A percentile compares a stretch with the other conserved stretches of the same genome.
Evolutionary conservation across 768 basidiomycete species (phyloP).

Genomic region (Pisolithus orientalis): DNA sequence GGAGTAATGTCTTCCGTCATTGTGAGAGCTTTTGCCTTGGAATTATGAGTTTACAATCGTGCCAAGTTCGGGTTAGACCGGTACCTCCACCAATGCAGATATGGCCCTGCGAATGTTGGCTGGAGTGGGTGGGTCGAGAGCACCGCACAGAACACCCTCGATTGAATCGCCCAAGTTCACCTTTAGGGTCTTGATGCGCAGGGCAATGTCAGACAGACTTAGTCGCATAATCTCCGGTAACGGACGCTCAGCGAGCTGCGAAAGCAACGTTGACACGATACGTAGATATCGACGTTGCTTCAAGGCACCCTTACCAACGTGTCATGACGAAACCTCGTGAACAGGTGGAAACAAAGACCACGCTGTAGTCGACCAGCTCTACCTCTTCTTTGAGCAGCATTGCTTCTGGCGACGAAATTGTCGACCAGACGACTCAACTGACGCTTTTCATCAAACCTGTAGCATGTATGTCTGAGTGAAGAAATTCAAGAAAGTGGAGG

Average conservation of each 20-base stretch:
- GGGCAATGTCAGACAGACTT: slow-evolving; percentile 84
- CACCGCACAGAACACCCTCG: slow-evolving; percentile 82
- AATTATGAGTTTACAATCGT: slow-evolving; percentile 1
- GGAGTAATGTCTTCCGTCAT: slow-evolving; percentile 86
- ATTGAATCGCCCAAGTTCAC: slow-evolving; percentile 79
- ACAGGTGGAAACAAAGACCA: slow-evolving; percentile 93
- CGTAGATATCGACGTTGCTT: background rate
- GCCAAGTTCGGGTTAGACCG: background rate
- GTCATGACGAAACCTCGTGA: slow-evolving; percentile 84
- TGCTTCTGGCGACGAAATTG: slow-evolving; percentile 86
- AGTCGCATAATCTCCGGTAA: slow-evolving; percentile 94
- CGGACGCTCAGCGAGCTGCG: slow-evolving; percentile 81
- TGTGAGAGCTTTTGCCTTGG: slow-evolving; percentile 80
- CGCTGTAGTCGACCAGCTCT: slow-evolving; percentile 87
- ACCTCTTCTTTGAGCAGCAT: slow-evolving; percentile 84
- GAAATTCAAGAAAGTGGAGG: background rate
- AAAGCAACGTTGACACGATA: background rate
- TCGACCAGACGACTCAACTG: slow-evolving; percentile 90
- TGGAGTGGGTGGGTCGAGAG: slow-evolving; percentile 82
- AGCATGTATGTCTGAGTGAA: background rate
- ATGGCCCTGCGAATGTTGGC: slow-evolving; percentile 90
- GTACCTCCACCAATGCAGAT: slow-evolving; percentile 83
- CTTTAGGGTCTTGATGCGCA: slow-evolving; percentile 92
- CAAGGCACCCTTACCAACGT: slow-evolving; percentile 43
- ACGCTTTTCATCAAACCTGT: slow-evolving; percentile 92